These are phyloP conservation scores for Paramecium caudatum DNA, from an alignment of 73 alveolate genomes.

Conservation along the genomic window DNA sequence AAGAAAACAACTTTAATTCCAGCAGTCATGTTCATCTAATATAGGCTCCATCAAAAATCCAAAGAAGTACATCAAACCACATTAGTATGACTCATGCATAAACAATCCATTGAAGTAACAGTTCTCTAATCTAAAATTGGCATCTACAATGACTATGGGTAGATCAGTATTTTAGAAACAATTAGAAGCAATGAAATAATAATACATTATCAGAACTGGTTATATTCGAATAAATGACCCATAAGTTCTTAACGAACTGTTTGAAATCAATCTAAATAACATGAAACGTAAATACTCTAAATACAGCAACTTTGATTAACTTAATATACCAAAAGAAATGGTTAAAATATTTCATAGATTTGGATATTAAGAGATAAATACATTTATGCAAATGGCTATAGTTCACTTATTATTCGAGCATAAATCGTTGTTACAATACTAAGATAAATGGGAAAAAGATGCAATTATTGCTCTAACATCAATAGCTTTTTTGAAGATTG, in stretches of 20 bases:
- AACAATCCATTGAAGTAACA: conserved; percentile 57
- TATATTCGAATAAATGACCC: conserved; percentile 36
- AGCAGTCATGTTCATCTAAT: conserved; percentile 69
- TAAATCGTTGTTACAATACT: conserved; percentile 42
- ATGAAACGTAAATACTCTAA: conserved; percentile 32
- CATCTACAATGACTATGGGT: conserved; percentile 29
- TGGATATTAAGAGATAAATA: conserved; percentile 35
- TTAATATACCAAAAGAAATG: conserved; percentile 61
- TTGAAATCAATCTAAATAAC: conserved; percentile 14
- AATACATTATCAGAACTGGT: conserved; percentile 46
- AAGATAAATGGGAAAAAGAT: conserved; percentile 61
- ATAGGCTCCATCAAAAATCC: conserved; percentile 46
- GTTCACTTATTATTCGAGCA: conserved; percentile 35
- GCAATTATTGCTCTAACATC: conserved; percentile 54
- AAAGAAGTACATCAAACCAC: background rate
- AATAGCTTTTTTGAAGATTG: conserved; percentile 25
- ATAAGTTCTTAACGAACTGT: background rate
- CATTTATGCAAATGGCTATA: conserved; percentile 43
- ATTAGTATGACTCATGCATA: background rate
- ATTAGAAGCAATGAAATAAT: conserved; percentile 30
- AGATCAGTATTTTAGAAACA: conserved; percentile 29
- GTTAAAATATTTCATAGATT: conserved; percentile 1
- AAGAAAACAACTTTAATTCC: conserved; percentile 4
- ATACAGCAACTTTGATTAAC: conserved; percentile 11
- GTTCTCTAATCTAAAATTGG: conserved; percentile 48